Evolutionary conservation across 1,284 basidiomycete species (phyloP).

Genomic region (Termitomyces sp.): DNA sequence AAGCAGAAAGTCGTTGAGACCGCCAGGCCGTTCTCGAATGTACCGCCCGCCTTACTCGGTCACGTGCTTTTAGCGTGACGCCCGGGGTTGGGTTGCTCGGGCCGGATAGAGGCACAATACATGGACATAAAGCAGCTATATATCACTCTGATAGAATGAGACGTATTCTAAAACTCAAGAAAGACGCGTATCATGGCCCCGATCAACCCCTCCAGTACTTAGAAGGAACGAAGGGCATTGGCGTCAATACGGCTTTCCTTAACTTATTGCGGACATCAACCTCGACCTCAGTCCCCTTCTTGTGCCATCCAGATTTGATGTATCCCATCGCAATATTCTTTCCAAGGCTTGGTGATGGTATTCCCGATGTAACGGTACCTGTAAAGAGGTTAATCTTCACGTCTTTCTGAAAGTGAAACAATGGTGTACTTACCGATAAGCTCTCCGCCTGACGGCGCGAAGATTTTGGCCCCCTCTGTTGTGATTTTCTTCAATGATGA

Average conservation of each 20-base stretch:
- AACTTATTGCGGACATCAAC: slow-evolving; percentile 78
- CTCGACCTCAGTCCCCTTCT: slow-evolving; percentile 81
- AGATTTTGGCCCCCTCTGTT: slow-evolving; percentile 79
- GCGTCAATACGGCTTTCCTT: slow-evolving; percentile 62
- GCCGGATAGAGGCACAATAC: background rate
- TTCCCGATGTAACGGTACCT: slow-evolving; percentile 88
- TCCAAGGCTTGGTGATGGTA: slow-evolving; percentile 87
- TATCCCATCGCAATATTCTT: slow-evolving; percentile 98
- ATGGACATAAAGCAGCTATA: background rate
- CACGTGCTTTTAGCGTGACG: slow-evolving; percentile 2
- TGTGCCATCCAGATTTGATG: slow-evolving; percentile 78
- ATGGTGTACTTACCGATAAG: slow-evolving; percentile 40
- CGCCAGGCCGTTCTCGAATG: slow-evolving; percentile 7
- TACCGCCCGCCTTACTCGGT: background rate
- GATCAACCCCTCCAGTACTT: slow-evolving; percentile 62
- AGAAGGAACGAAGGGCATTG: slow-evolving; percentile 78
- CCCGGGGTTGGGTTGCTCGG: background rate
- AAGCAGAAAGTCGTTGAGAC: background rate
- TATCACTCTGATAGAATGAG: background rate
- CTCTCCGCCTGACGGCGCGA: slow-evolving; percentile 48
- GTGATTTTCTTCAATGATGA: slow-evolving; percentile 8
- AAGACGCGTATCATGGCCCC: background rate
- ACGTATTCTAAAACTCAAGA: background rate
- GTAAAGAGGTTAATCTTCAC: slow-evolving; percentile 7
- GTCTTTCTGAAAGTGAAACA: background rate